Base-by-base conservation (phyloP, 106 monocot genomes). In the Dactylorhiza incarnata region DNA sequence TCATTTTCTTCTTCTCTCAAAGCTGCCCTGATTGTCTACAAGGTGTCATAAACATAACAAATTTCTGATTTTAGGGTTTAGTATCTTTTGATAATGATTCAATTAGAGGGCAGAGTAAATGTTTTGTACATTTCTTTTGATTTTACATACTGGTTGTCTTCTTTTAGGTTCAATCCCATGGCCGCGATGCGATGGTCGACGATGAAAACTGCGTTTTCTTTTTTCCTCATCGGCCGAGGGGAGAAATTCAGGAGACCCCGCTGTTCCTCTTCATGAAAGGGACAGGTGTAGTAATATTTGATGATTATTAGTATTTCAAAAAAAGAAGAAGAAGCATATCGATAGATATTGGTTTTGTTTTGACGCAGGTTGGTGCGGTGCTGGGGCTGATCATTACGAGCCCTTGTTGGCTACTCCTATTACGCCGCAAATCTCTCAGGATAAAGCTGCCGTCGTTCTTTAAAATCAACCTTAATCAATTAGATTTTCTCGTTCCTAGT, bases 211-310 rank as follows among this genome's bases (percentile, higher is more conserved):
- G 94, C 50, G 84, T 97, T 7, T 97, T 97, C 73, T 97, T 97
- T 74, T 89, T 97, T n/a, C 96, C 93, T 61, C 96, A 97, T 81
- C 81, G 72, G 5, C 93, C 93, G 3, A 81, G 91, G 75, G 87
- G 87, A 59, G 81, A 85, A 56, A 91, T 93, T 78, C 78, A 81
- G 72, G 91, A 84, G 58, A 67, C 79, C 43, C 96, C 96, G 9
- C 84, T 94, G 74, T 97, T 97, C 75, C 81, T 97, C 29, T 97
- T 97, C 59, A 97, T 97, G 94, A 97, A 97, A 75, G 97, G 97
- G 25, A 97, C 97, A 82, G 93, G 97, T 97, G 83, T n/a, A 2
- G 15, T 59, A 17, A 59, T 59, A 17, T 59, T 19, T 15, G n/a
- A 59, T 19, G 6, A 5, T 59, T 59, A 16, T 59, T 6, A 14